Evolutionary conservation across 2,329 filamentous ascomycete species (phyloP).

Genomic region (Metarhizium sp.): DNA sequence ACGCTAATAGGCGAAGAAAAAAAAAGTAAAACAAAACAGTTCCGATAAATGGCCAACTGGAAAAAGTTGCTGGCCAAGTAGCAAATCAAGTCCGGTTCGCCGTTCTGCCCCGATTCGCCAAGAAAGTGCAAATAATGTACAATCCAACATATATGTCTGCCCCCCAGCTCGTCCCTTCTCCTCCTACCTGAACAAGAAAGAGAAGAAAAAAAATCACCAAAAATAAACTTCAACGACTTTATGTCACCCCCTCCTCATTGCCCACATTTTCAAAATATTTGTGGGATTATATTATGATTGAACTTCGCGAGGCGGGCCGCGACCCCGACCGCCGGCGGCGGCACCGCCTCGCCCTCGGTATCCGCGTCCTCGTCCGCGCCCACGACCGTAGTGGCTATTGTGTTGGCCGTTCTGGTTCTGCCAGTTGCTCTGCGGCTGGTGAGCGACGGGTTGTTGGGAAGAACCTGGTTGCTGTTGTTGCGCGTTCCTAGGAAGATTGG

Average conservation of each 20-base stretch:
- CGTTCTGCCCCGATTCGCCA: slow-evolving; percentile 26
- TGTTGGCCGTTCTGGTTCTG: slow-evolving; percentile 29
- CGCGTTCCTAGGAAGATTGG: slow-evolving; percentile 32
- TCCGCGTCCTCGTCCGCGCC: slow-evolving; percentile 27
- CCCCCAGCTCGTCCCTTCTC: slow-evolving; percentile 2
- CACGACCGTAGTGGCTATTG: slow-evolving; percentile 25
- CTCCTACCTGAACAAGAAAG: slow-evolving; percentile 9
- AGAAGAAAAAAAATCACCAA: slow-evolving; percentile 7
- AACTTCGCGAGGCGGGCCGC: slow-evolving; percentile 24
- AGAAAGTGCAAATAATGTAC: slow-evolving; percentile 30
- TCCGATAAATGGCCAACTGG: background rate
- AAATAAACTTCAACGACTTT: slow-evolving; percentile 7
- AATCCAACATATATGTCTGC: slow-evolving; percentile 27
- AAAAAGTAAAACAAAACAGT: background rate
- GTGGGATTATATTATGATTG: slow-evolving; percentile 22
- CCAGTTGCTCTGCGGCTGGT: slow-evolving; percentile 30
- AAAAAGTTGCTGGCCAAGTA: slow-evolving; percentile 6
- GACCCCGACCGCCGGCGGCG: slow-evolving; percentile 22
- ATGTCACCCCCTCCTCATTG: slow-evolving; percentile 9
- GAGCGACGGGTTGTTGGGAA: slow-evolving; percentile 10
- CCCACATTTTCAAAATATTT: slow-evolving; percentile 15
- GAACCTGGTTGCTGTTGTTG: slow-evolving; percentile 21
- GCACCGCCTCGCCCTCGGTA: slow-evolving; percentile 30
- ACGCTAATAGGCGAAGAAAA: background rate
- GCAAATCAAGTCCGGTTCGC: slow-evolving; percentile 23